Evolutionary conservation across 441 rosid genomes (phyloP).

Genomic region (Raphanus hybrid): DNA sequence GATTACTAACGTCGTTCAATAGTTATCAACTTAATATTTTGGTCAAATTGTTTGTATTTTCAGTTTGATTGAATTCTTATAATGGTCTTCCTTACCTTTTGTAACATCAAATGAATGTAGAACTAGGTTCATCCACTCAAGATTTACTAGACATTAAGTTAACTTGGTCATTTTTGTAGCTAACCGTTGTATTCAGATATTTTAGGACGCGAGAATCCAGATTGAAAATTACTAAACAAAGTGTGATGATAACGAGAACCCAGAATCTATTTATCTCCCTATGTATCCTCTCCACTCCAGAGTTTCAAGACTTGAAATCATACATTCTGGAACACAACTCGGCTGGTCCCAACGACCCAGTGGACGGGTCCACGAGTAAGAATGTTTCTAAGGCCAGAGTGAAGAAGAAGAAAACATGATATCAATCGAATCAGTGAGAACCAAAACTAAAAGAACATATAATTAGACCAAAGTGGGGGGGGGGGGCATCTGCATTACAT

Average conservation of each 20-base stretch:
- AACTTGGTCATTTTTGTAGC: neutral
- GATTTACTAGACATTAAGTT: neutral
- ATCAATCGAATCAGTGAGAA: neutral
- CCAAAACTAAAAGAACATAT: neutral
- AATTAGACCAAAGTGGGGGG: neutral
- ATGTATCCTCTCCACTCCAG: neutral
- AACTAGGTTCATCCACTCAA: slow-evolving; percentile 7
- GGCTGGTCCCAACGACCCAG: neutral
- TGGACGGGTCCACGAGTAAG: neutral
- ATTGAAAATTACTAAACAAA: too few relatives aligned
- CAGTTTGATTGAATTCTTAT: neutral
- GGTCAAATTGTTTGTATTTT: slow-evolving; percentile 6
- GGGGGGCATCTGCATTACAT: neutral
- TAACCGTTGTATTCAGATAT: neutral
- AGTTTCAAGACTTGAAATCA: neutral
- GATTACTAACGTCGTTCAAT: neutral
- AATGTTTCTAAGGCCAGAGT: neutral
- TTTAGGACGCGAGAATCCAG: too few relatives aligned
- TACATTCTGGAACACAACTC: neutral
- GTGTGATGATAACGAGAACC: neutral
- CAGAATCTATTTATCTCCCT: neutral
- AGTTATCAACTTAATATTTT: neutral
- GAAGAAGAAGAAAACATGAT: neutral
- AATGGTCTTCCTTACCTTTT: neutral
- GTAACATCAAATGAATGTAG: slow-evolving; percentile 1